Conservation (phyloP, 768 basidiomycete species). For the Lepiota subincarnata region DNA sequence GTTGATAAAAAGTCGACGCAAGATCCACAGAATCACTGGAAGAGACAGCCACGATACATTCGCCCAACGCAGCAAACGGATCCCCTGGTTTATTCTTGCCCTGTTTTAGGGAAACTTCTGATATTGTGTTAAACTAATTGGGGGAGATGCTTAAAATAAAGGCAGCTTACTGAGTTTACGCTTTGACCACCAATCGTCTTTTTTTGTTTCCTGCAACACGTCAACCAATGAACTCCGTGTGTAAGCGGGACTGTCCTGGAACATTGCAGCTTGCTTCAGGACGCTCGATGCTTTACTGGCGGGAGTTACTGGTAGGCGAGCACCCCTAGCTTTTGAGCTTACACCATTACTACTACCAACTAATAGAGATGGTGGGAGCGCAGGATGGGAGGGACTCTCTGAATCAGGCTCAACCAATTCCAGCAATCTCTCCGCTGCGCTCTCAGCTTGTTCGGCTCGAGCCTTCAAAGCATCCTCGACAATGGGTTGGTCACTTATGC, state of each 20-base stretch:
- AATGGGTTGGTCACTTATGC: slow-evolving; percentile 37
- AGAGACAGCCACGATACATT: slow-evolving; percentile 46
- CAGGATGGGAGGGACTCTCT: slow-evolving; percentile 34
- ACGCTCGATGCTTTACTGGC: slow-evolving; percentile 52
- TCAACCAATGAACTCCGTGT: slow-evolving; percentile 61
- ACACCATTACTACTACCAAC: slow-evolving; percentile 35
- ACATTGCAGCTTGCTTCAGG: slow-evolving; percentile 72
- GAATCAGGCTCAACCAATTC: slow-evolving; percentile 67
- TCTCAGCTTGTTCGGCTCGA: slow-evolving; percentile 90
- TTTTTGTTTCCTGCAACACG: slow-evolving; percentile 59
- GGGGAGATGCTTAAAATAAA: not conserved
- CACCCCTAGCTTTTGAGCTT: not conserved
- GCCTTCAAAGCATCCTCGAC: slow-evolving; percentile 85
- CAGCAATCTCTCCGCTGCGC: slow-evolving; percentile 81
- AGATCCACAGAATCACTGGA: slow-evolving; percentile 48
- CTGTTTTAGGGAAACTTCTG: slow-evolving; percentile 1
- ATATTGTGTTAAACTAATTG: not conserved
- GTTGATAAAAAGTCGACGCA: slow-evolving; percentile 55
- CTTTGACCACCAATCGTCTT: slow-evolving; percentile 85
- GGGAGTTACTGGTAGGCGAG: slow-evolving; percentile 57
- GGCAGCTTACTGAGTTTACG: slow-evolving; percentile 58
- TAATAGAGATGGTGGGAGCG: slow-evolving; percentile 49
- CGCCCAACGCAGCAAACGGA: slow-evolving; percentile 29
- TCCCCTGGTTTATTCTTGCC: slow-evolving; percentile 28
- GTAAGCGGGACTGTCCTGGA: slow-evolving; percentile 75